Conservation (phyloP, 2,329 filamentous ascomycete genomes). For the Diaporthe destruens region DNA sequence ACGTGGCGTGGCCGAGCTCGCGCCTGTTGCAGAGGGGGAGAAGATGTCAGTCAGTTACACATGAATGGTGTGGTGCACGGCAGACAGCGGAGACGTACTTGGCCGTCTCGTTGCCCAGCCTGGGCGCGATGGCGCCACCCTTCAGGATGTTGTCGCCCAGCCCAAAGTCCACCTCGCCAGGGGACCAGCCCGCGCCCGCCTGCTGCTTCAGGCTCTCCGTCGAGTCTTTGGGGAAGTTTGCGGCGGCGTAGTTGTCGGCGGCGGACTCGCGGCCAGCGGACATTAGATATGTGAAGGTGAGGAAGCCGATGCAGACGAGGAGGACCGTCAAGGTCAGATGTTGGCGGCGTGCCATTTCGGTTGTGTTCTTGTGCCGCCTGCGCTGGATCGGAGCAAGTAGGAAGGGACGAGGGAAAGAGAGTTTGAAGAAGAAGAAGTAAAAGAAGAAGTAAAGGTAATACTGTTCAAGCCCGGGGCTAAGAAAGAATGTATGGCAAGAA, state of each 20-base stretch:
- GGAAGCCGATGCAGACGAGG: constrained; percentile 66
- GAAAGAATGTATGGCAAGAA: constrained; percentile 17
- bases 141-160: constrained; percentile 66
- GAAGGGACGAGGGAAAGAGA: not conserved
- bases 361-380: not conserved
- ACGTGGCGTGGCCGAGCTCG: constrained; percentile 76
- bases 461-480: not conserved
- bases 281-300: constrained; percentile 71
- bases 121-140: constrained; percentile 81
- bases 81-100: constrained; percentile 64
- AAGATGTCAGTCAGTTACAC: not conserved
- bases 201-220: constrained; percentile 44
- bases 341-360: constrained; percentile 64
- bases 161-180: constrained; percentile 49
- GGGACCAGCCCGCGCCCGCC: constrained; percentile 35
- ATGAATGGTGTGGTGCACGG: no score
- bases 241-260: constrained; percentile 43
- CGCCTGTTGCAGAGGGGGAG: constrained; percentile 55
- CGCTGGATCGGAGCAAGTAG: not conserved
- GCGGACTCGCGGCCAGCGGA: constrained; percentile 50
- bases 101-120: constrained; percentile 83
- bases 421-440: not conserved
- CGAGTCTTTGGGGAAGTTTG: constrained; percentile 44
- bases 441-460: not conserved
- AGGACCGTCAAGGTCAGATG: constrained; percentile 67